Percentiles rank a stretch among this genome's conserved stretches.
Conservation (phyloP, 192 early-diverging fungal species). For the Lunasporangiospora selenospora region DNA sequence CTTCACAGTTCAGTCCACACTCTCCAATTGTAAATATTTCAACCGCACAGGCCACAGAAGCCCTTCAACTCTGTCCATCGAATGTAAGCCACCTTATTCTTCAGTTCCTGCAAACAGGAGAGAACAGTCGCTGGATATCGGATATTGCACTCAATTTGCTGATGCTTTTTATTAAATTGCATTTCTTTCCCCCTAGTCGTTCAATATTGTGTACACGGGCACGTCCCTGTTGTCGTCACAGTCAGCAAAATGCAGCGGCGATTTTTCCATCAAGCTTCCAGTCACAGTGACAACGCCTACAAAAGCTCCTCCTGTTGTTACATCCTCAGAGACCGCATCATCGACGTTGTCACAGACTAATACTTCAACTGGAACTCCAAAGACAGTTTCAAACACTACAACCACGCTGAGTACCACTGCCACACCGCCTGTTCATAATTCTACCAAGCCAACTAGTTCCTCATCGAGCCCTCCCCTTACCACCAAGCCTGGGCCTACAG, state of each 20-base stretch:
- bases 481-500: no score
- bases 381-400: no score
- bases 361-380: no score
- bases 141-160: neutral
- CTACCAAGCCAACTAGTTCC: no score
- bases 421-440: no score
- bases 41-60: neutral
- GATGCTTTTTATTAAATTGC: neutral
- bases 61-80: constrained; percentile 11
- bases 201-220: constrained; percentile 8
- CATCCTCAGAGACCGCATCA: neutral
- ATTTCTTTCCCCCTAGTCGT: constrained; percentile 1
- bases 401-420: no score
- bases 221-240: neutral
- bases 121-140: neutral
- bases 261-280: neutral
- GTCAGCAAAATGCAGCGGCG: neutral
- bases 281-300: neutral
- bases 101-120: neutral
- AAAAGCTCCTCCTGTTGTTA: neutral
- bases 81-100: constrained; percentile 20
- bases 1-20: neutral
- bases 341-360: neutral
- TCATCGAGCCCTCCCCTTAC: no score
- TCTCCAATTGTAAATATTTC: constrained; percentile 6